These are phyloP conservation scores for Neurospora crassa DNA, from an alignment of 2,329 filamentous ascomycete species.

Conservation along the genomic window DNA sequence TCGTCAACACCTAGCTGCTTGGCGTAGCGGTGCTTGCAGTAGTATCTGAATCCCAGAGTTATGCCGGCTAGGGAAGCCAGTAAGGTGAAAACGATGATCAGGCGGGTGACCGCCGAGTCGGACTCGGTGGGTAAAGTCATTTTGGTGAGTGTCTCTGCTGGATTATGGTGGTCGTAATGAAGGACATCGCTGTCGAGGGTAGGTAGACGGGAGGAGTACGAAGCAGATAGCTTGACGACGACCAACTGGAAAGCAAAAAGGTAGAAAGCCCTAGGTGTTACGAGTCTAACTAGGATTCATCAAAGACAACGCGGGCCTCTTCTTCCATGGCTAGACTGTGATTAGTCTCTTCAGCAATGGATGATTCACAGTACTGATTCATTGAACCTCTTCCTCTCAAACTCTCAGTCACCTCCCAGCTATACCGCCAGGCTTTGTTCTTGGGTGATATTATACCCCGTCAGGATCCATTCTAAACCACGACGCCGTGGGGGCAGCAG, in stretches of 20 bases:
- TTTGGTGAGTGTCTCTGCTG: background rate
- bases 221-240: background rate
- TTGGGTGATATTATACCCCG: background rate
- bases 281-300: background rate
- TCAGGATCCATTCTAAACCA: background rate
- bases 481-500: background rate
- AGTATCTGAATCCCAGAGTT: background rate
- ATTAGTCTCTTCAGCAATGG: background rate
- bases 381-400: background rate
- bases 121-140: background rate
- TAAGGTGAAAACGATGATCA: background rate
- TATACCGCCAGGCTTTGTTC: background rate
- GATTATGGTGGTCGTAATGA: background rate
- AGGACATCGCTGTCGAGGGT: background rate
- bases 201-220: background rate
- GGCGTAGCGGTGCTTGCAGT: background rate
- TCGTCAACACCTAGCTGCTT: background rate
- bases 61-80: background rate
- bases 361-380: background rate
- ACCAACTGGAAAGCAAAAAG: background rate
- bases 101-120: background rate
- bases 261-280: background rate
- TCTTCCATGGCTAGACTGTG: background rate
- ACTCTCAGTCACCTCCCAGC: background rate
- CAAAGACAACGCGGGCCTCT: background rate